Percentiles rank a stretch among this genome's conserved stretches.
Evolutionary conservation across 257 asterid genomes (phyloP).

Genomic region (Orobanche coerulescens): DNA sequence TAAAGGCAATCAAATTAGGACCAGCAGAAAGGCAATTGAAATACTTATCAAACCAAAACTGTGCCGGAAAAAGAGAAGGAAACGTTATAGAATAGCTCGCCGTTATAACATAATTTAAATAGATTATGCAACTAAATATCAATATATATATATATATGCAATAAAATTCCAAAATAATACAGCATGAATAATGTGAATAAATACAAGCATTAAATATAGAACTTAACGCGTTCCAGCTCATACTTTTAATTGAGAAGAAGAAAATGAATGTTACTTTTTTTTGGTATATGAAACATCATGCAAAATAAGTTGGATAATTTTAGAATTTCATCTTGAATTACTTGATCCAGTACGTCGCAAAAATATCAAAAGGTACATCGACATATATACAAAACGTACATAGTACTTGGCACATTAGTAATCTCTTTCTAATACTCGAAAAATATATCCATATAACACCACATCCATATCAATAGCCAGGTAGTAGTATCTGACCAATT

Average conservation of each 20-base stretch:
- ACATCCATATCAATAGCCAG: neutral
- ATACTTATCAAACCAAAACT: neutral
- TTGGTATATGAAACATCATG: neutral
- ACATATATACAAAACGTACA: neutral
- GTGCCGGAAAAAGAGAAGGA: neutral
- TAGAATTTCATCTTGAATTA: neutral
- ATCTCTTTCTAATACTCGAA: neutral
- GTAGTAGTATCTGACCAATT: neutral
- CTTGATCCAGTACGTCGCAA: neutral
- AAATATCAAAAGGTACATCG: neutral
- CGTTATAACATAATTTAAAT: neutral
- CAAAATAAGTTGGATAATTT: neutral
- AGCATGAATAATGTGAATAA: neutral
- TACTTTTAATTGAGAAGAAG: neutral
- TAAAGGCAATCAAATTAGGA: conserved; percentile 11
- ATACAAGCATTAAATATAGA: too few species aligned
- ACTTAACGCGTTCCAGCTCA: neutral
- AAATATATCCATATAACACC: neutral
- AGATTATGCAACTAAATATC: neutral
- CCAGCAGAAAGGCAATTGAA: neutral
- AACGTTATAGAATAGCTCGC: neutral
- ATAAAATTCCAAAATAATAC: neutral
- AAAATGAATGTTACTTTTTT: neutral
- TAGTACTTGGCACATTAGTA: neutral
- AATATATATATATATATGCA: neutral